Conservation (phyloP, 225 moss, liverwort and hornwort genomes). For the Anthoceros angustus region DNA sequence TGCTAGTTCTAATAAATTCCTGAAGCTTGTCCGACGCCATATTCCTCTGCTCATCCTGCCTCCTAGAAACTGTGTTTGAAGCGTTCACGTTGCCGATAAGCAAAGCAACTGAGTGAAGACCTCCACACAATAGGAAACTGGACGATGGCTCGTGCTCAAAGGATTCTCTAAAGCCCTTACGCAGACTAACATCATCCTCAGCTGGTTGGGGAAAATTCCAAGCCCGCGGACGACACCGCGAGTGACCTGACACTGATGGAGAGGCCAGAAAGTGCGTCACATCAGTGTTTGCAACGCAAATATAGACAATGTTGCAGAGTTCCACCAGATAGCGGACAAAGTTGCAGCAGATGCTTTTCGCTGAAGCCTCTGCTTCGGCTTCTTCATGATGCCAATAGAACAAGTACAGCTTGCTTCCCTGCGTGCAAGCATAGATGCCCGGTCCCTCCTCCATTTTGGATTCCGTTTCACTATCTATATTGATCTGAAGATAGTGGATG, state of each 20-base stretch:
- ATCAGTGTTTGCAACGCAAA: not conserved
- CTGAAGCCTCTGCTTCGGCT: not conserved
- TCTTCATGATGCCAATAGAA: not conserved
- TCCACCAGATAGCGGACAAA: not conserved
- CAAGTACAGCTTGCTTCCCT: not conserved
- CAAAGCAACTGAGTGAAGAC: not conserved
- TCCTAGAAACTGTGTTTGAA: not conserved
- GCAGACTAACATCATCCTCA: not conserved
- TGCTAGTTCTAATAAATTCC: not conserved
- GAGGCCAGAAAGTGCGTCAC: not conserved
- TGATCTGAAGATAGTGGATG: not conserved
- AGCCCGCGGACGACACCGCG: not conserved
- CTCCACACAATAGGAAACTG: not conserved
- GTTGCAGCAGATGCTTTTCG: not conserved
- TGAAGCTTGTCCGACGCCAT: not conserved
- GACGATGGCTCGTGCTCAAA: not conserved
- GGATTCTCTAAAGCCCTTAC: not conserved
- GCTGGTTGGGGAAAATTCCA: not conserved
- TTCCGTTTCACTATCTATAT: not conserved
- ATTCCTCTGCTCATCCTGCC: not conserved
- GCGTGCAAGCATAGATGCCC: not conserved
- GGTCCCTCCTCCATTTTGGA: not conserved
- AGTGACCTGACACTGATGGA: not conserved
- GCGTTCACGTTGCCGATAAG: not conserved
- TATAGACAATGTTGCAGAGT: not conserved